Base-by-base conservation (phyloP, 2,329 filamentous ascomycete genomes). In the Colletotrichum sp. region DNA sequence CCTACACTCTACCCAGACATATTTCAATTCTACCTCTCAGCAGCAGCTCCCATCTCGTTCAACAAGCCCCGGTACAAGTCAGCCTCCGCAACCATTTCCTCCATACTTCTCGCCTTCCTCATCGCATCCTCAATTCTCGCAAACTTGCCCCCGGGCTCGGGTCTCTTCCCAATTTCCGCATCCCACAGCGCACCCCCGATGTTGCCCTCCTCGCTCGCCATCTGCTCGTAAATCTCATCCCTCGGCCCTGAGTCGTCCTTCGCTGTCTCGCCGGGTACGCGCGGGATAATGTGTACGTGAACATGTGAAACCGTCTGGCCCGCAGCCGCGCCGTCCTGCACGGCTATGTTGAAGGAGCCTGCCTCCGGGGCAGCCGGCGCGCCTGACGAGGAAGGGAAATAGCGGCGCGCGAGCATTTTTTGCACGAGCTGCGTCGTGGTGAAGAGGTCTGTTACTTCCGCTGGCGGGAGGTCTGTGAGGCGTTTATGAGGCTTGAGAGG, bases 251-350 rank as follows among this genome's bases (percentile, higher is more conserved):
- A 82, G 18, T 71, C 43, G 69, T 82, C 79, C 77, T 85, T 84
- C 36, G 80, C 87, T 82, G 83, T 89, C 82, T 92, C 89, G 52
- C 92, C 90, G 74, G 86, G 87, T 74, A 87, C 87, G 43, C 96
- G 88, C 24, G 96, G 96, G 70, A 98, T 96, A 65, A 98, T 91
- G 86, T 99, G 97, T 30, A 96, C 94, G 86, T 99, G 97, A 16
- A 98, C 92, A 86, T 99, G 97, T 10, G 95, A 90, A 60, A 99
- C 96, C 73, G 95, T 98, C 90, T 99, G 97, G 0, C 97, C 97
- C 1, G 97, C 95, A 75, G 96, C 95, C 36, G 89, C 87, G 24
- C 97, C 97, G 84, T 99, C 97, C 84, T 99, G 97, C n/a, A 99
- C 91, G 0, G 96, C 96, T 66, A 99, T 93, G 82, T 98, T 99